A percentile compares a stretch with the other conserved stretches of the same genome.
These are phyloP conservation scores for Talaromyces ruber DNA, from an alignment of 495 filamentous ascomycete genomes.

Conservation along the genomic window DNA sequence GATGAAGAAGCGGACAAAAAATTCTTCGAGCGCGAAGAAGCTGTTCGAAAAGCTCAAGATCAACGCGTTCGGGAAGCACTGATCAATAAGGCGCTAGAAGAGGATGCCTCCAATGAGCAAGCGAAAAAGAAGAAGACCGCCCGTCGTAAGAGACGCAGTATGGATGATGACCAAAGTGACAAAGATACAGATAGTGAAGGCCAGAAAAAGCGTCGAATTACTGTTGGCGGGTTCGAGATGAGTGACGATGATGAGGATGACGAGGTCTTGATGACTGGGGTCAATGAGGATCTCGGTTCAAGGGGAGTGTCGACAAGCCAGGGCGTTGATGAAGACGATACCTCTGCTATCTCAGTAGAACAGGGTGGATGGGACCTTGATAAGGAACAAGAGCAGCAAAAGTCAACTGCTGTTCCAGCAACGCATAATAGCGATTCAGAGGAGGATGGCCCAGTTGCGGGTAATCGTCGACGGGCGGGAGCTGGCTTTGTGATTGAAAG, in stretches of 20 bases:
- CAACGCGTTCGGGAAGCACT: slow-evolving; percentile 40
- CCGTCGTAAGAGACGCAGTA: slow-evolving; percentile 16
- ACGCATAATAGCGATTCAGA: slow-evolving; percentile 15
- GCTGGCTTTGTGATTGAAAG: slow-evolving; percentile 43
- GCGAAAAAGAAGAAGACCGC: slow-evolving; percentile 19
- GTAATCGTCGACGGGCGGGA: slow-evolving; percentile 29
- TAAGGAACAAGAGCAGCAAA: slow-evolving; percentile 25
- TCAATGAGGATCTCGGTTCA: slow-evolving; percentile 13
- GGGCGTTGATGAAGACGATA: slow-evolving; percentile 16
- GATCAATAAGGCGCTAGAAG: slow-evolving; percentile 43
- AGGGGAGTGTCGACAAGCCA: slow-evolving; percentile 14
- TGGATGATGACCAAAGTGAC: slow-evolving; percentile 12
- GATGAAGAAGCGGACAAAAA: slow-evolving; percentile 55
- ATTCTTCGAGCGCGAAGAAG: slow-evolving; percentile 66
- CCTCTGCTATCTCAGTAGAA: slow-evolving; percentile 20
- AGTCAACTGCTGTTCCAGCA: slow-evolving; percentile 14
- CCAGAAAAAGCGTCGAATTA: slow-evolving; percentile 9
- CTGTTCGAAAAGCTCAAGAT: slow-evolving; percentile 41
- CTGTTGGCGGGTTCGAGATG: slow-evolving; percentile 17
- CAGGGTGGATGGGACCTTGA: slow-evolving; percentile 28
- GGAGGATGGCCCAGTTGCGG: slow-evolving; percentile 25
- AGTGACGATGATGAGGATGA: slow-evolving; percentile 19
- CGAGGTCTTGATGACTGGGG: slow-evolving; percentile 28
- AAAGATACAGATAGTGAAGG: slow-evolving; percentile 9
- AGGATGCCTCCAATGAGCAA: slow-evolving; percentile 20